phyloP scores from a whole-genome alignment of 148 eudicot genomes.

The Vaccinium macrocarpon region DNA sequence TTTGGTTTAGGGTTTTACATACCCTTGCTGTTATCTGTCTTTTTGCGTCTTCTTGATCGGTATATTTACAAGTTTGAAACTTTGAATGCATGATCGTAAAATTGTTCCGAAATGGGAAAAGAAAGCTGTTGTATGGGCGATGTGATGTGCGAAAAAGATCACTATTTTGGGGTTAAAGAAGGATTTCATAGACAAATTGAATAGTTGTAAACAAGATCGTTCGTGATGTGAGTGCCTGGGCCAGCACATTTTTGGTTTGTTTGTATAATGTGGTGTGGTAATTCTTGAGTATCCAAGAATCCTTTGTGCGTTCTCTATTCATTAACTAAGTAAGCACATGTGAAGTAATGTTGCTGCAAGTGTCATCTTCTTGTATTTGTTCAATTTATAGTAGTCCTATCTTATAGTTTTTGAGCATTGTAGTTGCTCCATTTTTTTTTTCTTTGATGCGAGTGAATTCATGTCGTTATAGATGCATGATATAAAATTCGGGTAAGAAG shows the following conservation, averaged over 20 bases:
- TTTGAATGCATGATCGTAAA: neutral
- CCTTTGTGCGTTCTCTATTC: neutral
- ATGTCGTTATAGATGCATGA: no score
- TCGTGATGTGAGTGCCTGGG: neutral
- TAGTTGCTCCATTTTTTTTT: neutral
- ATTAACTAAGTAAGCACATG: neutral
- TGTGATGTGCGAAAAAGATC: neutral
- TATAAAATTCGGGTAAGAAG: no score
- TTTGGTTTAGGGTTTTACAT: constrained; percentile 10
- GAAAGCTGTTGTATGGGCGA: neutral
- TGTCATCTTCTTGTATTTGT: neutral
- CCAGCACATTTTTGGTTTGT: neutral
- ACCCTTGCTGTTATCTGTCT: neutral
- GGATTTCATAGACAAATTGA: neutral
- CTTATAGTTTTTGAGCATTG: neutral
- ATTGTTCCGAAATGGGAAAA: neutral
- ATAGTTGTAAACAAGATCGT: neutral
- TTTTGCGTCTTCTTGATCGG: neutral
- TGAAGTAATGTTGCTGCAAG: neutral
- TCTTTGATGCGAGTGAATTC: no score
- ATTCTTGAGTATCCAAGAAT: neutral
- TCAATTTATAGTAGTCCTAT: neutral
- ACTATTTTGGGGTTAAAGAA: neutral
- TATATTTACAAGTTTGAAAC: neutral
- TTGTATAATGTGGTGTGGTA: neutral